Evolutionary conservation across 176 grass and related monocot species (phyloP), one percentile per base, ranked within the genome.

Genomic region (Oryza glaberrima): DNA sequence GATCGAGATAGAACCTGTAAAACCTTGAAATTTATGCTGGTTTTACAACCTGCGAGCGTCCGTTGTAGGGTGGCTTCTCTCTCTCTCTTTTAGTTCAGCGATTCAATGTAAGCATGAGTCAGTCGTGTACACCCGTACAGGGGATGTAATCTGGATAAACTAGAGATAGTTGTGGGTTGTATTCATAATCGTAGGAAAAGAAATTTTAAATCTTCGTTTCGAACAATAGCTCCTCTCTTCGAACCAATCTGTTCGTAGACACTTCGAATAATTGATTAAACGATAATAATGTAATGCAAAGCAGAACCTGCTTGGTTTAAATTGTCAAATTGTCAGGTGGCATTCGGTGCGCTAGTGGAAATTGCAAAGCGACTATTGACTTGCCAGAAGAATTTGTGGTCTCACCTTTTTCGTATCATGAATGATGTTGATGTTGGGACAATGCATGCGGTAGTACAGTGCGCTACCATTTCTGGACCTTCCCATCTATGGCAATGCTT

Each of bases 131-230:
- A 47, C 82, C 65, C 77, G 49, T 89, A 28, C 82, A 81, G 65
- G 71, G 83, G 54, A 82, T 90, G 77, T 85, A 91, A 84, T 87
- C 76, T 79, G 34, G 65, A 85, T 73, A 78, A 65, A 67, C 69
- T 56, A 87, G 47, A 9, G 69, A 70, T 76, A 78, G 22, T 13
- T 70, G 75, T 81, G 77, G 84, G 80, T 70, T 90, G 49, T 84
- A 75, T 32, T 80, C 28, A 47, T 83, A 45, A 20, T 25, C 70
- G 14, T 81, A 71, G 68, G 64, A 15, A 20, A 58, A 58, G 15
- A 58, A 16, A 61, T 0, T 61, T 47, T 70, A 40, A 4, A 0
- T 34, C 23, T 19, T 14, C 35, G 9, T 9, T 71, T 36, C 64
- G 30, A 75, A 73, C 80, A 63, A 3, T 41, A 10, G 35, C 38